phyloP scores from a whole-genome alignment of 208 protist species.

The Acanthamoeba triangularis region DNA sequence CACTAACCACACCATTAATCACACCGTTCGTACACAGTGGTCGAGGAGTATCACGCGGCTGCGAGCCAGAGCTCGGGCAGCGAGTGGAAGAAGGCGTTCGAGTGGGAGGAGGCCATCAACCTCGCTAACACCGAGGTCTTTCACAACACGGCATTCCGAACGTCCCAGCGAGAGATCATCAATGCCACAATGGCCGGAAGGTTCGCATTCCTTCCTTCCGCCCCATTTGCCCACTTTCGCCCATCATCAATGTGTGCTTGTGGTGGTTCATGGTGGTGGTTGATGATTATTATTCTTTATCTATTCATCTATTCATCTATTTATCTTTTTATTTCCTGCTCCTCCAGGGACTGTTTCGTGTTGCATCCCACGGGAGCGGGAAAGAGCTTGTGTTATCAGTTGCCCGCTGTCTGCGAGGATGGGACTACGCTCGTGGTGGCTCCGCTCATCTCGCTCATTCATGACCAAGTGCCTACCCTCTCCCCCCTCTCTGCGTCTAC shows the following conservation, averaged over 20 bases:
- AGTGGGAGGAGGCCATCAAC: constrained; percentile 46
- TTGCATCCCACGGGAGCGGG: constrained; percentile 93
- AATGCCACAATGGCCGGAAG: constrained; percentile 50
- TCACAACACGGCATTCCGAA: constrained; percentile 11
- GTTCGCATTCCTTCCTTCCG: not conserved
- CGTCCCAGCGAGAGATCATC: constrained; percentile 46
- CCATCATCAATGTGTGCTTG: too few relatives aligned
- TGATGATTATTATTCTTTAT: too few relatives aligned
- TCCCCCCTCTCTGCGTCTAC: not conserved
- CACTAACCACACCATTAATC: not conserved
- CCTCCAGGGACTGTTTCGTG: constrained; percentile 95
- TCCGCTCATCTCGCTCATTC: constrained; percentile 97
- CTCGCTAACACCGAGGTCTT: constrained; percentile 39
- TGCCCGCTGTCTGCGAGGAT: constrained; percentile 87
- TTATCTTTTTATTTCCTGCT: too few relatives aligned
- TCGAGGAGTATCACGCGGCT: constrained; percentile 20
- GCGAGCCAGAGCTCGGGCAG: not conserved
- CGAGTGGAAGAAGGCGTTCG: constrained; percentile 44
- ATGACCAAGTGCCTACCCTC: constrained; percentile 88
- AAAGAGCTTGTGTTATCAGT: constrained; percentile 93
- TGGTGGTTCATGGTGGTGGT: not conserved
- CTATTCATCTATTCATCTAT: too few relatives aligned
- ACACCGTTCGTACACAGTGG: not conserved
- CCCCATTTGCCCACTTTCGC: too few relatives aligned
- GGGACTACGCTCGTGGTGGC: constrained; percentile 95